Percentiles rank a stretch among this genome's conserved stretches.
Conservation (phyloP, 371 early-diverging fungal species). For the Phascolomyces articulosus region DNA sequence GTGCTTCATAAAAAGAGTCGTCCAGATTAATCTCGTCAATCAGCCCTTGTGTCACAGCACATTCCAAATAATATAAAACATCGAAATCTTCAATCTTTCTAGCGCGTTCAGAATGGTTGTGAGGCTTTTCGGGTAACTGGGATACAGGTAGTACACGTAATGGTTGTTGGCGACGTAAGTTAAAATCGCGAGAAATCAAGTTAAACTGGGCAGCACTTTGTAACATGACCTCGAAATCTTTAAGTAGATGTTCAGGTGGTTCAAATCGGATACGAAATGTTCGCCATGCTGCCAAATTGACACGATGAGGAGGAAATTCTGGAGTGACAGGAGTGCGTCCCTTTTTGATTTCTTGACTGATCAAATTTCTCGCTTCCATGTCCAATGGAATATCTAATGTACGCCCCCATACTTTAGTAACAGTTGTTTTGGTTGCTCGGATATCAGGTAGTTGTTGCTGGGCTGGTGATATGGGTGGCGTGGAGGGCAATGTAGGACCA, state of each 20-base stretch:
- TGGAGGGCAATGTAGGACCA: too few species aligned
- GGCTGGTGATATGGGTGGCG: too few species aligned
- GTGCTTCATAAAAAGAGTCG: slow-evolving; percentile 28
- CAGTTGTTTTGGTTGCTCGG: background rate
- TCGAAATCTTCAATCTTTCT: slow-evolving; percentile 30
- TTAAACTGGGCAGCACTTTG: slow-evolving; percentile 44
- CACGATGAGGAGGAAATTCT: slow-evolving; percentile 1
- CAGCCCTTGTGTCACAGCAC: slow-evolving; percentile 34
- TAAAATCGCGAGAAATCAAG: slow-evolving; percentile 31
- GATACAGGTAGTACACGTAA: slow-evolving; percentile 10
- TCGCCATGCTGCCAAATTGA: slow-evolving; percentile 40
- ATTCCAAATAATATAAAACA: slow-evolving; percentile 53
- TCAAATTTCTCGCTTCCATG: background rate
- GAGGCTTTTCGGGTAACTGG: background rate
- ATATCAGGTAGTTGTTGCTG: background rate
- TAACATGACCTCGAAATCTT: slow-evolving; percentile 28
- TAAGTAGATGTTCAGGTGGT: background rate
- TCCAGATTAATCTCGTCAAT: slow-evolving; percentile 50
- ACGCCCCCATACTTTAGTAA: slow-evolving; percentile 28
- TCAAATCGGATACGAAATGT: slow-evolving; percentile 37
- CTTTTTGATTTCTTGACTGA: background rate
- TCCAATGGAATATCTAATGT: slow-evolving; percentile 27
- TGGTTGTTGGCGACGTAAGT: background rate
- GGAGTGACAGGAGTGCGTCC: background rate
- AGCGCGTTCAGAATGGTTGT: slow-evolving; percentile 28